A percentile compares a stretch with the other conserved stretches of the same genome.
Conservation (phyloP, 1,139 yeast genomes). For the Scheffersomyces cryptocercus region DNA sequence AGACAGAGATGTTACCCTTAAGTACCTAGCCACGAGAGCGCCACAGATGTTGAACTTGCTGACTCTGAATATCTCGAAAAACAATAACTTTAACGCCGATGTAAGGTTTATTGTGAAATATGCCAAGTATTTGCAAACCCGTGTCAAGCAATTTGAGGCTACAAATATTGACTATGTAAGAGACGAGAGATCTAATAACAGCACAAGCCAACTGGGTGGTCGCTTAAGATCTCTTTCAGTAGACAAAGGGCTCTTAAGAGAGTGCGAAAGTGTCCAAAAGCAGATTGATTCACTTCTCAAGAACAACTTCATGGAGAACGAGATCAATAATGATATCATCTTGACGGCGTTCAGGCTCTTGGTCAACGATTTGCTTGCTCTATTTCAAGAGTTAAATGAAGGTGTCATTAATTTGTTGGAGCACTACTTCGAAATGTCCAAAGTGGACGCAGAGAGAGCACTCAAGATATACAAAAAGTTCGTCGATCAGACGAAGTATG, state of each 20-base stretch:
- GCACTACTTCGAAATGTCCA: slow-evolving; percentile 91
- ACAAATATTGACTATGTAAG: slow-evolving; percentile 78
- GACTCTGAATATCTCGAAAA: slow-evolving; percentile 31
- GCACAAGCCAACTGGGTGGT: slow-evolving; percentile 53
- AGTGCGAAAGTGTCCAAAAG: slow-evolving; percentile 79
- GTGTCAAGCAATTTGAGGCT: slow-evolving; percentile 67
- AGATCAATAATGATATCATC: slow-evolving; percentile 78
- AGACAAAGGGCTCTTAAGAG: slow-evolving; percentile 82
- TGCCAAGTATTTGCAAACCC: slow-evolving; percentile 64
- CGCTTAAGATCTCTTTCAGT: slow-evolving; percentile 63
- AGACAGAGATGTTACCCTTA: slow-evolving; percentile 67
- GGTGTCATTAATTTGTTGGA: slow-evolving; percentile 92
- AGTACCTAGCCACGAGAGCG: slow-evolving; percentile 59
- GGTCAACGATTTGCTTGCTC: slow-evolving; percentile 79
- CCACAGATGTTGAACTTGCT: slow-evolving; percentile 56
- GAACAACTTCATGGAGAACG: slow-evolving; percentile 74
- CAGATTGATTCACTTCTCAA: slow-evolving; percentile 76
- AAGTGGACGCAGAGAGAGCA: slow-evolving; percentile 83
- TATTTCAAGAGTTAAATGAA: slow-evolving; percentile 89
- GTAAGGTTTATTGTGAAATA: slow-evolving; percentile 67
- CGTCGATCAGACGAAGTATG: slow-evolving; percentile 84
- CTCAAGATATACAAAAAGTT: slow-evolving; percentile 80
- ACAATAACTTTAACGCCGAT: slow-evolving; percentile 45
- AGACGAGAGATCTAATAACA: slow-evolving; percentile 57
- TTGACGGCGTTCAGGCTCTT: slow-evolving; percentile 83